Evolutionary conservation across 169 alveolate species (phyloP), one percentile per base, ranked within the genome.

Genomic region (Perkinsus olseni): DNA sequence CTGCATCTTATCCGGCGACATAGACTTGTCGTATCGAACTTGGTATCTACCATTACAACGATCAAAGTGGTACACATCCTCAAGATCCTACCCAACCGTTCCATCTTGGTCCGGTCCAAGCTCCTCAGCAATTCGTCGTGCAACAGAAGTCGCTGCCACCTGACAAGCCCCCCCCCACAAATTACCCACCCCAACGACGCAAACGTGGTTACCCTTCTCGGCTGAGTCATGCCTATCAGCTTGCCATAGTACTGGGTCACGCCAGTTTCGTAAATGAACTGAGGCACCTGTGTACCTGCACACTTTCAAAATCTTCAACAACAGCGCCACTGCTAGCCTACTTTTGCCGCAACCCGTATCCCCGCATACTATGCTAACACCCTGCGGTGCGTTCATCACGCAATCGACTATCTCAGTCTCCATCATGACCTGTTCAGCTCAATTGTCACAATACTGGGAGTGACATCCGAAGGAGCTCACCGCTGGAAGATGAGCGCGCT

Each of bases 311-410:
- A n/a, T n/a, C n/a, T n/a, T n/a, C 82, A 4, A 62, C 34, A 8
- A 13, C 31, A 8, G 31, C 34, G 13, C 1, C 82, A 13, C 31
- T 21, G 13, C 28, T 13, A 8, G 37, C 82, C 17, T 24, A 74
- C 92, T 39, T 95, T 99, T 99, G 31, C 99, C 99, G 93, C 99
- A 98, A 1, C 99, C 99, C 3, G 99, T 99, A 95, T 98, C 99
- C 91, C 99, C 99, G 17, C 98, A 98, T 39, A 99, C 97, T 91
- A 99, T 95, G 28, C 98, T 96, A 38, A 99, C 98, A 24, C 82
- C 82, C 34, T 62, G 31, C 96, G 98, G 98, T 94, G 97, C 96
- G 93, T 97, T 97, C 93, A 96, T 94, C 37, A 98, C 95, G 21
- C 99, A 96, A 74, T 97, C 98, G 24, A 98, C 96, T n/a, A 99